Percentiles rank a stretch among this genome's conserved stretches.
Conservation (phyloP, 495 filamentous ascomycete species). For the Penicillium dipodomyicola region DNA sequence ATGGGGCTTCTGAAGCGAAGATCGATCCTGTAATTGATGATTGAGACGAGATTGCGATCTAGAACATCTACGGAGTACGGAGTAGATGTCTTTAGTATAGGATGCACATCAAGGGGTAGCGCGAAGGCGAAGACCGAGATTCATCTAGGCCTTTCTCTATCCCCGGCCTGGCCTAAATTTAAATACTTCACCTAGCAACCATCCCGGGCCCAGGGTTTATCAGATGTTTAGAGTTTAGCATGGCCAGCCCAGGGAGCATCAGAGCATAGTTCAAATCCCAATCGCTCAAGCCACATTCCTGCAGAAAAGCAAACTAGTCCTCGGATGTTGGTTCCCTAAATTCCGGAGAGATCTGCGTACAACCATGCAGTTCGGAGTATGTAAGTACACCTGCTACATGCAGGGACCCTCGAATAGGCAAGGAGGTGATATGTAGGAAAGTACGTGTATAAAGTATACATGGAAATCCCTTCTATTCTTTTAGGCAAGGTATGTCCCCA, state of each 20-base stretch:
- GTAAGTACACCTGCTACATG: constrained; percentile 7
- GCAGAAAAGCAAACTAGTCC: not conserved
- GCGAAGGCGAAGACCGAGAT: not conserved
- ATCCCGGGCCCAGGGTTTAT: not conserved
- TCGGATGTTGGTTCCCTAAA: constrained; percentile 8
- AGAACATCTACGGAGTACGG: not conserved
- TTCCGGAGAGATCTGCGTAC: constrained; percentile 12
- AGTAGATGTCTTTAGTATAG: not conserved
- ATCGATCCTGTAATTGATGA: not conserved
- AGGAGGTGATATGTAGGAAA: constrained; percentile 4
- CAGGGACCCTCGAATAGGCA: constrained; percentile 12
- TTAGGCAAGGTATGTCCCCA: constrained; percentile 2
- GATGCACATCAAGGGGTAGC: not conserved
- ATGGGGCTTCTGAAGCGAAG: not conserved
- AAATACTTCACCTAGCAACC: not conserved
- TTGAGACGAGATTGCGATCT: not conserved
- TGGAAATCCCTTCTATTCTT: not conserved
- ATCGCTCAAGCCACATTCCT: constrained; percentile 18
- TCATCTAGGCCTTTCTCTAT: constrained; percentile 1
- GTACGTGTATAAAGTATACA: not conserved
- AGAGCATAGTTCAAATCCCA: constrained; percentile 19
- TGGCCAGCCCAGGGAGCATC: constrained; percentile 11
- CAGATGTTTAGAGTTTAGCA: constrained; percentile 7
- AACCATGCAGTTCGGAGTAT: constrained; percentile 11
- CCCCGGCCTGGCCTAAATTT: not conserved